Percentiles rank a stretch among this genome's conserved stretches.
Conservation (phyloP, 2,329 filamentous ascomycete genomes). For the Pestalotiopsis fici region DNA sequence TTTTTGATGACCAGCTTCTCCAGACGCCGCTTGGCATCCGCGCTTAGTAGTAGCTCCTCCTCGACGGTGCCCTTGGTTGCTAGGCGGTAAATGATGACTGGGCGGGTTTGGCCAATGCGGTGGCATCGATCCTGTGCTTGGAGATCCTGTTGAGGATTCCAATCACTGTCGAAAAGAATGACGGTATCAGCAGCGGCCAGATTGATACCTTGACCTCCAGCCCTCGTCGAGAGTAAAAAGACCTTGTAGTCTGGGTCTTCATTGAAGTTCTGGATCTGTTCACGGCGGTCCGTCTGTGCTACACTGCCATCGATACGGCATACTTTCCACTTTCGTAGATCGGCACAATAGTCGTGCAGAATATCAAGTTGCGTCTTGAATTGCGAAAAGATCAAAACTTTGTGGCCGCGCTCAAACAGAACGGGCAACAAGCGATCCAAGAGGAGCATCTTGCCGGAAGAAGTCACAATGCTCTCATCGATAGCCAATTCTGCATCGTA, state of each 20-base stretch:
- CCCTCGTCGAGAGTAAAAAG: conserved; percentile 87
- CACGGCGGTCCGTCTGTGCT: conserved; percentile 68
- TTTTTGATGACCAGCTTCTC: conserved; percentile 97
- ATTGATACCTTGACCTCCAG: conserved; percentile 94
- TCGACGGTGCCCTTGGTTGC: conserved; percentile 94
- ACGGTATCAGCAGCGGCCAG: conserved; percentile 90
- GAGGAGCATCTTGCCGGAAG: conserved; percentile 94
- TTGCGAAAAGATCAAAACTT: conserved; percentile 94
- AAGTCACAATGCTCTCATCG: conserved; percentile 81
- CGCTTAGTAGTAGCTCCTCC: conserved; percentile 80
- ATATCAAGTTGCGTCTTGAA: conserved; percentile 95
- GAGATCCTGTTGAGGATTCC: conserved; percentile 96
- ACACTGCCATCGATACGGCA: conserved; percentile 93
- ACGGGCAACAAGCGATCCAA: conserved; percentile 81
- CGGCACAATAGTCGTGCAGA: conserved; percentile 78
- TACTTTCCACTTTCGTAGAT: conserved; percentile 76
- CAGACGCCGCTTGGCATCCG: conserved; percentile 86
- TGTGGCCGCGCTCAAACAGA: conserved; percentile 76
- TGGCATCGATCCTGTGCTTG: conserved; percentile 96
- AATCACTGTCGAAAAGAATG: conserved; percentile 85
- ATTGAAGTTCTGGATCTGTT: conserved; percentile 76
- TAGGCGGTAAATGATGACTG: conserved; percentile 90
- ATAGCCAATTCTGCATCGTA: conserved; percentile 58
- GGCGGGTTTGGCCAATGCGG: conserved; percentile 88
- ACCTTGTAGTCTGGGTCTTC: conserved; percentile 65